Base-by-base conservation (phyloP, 1,284 basidiomycete genomes). In the Ganoderma leucocontextum region DNA sequence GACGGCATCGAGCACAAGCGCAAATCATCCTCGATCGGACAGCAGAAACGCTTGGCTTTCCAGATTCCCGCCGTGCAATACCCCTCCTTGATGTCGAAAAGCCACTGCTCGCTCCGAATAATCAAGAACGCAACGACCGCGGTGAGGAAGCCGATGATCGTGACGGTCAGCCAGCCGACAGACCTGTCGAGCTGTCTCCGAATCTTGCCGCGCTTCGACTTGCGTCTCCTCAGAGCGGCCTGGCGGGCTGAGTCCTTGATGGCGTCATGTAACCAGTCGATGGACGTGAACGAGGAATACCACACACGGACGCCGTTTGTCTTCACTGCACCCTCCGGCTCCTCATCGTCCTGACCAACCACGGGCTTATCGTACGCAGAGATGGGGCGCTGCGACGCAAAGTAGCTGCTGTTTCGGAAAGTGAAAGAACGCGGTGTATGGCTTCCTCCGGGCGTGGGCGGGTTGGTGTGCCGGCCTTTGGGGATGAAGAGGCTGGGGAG, bases 1-100 rank as follows among this genome's bases (percentile, higher is more conserved):
- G 70, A 42, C 25, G 62, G 59, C 5, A 62, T 60, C 0, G 59
- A 38, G 10, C 55, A 53, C 15, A 62, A 62, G 39, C 74, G 52
- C 1, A 70, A 36, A 9, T 64, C 76, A 29, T 84, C 81, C 13
- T 79, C 81, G 12, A 69, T 64, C 17, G 87, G 86, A 78, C 95
- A 97, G 78, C 96, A 98, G 80, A 96, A 95, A 2, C 90, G 85
- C 75, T 89, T 91, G 1, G 96, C 90, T 66, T 87, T 91, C 80
- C 87, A 92, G 91, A 92, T 94, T 2, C 85, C 84, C 0, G 80
- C 79, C 1, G 78, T 76, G 79, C 97, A 99, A 78, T 94, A 95
- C 0, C 97, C 97, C 65, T 96, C 94, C 80, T 99, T 99, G 72
- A 93, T 79, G 78, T 98, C 95, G 76, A 98, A 99, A n/a, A 99